Evolutionary conservation across 352 stramenopile genomes (phyloP), one percentile per base, ranked within the genome.

Genomic region (Pythium grandisporangium): DNA sequence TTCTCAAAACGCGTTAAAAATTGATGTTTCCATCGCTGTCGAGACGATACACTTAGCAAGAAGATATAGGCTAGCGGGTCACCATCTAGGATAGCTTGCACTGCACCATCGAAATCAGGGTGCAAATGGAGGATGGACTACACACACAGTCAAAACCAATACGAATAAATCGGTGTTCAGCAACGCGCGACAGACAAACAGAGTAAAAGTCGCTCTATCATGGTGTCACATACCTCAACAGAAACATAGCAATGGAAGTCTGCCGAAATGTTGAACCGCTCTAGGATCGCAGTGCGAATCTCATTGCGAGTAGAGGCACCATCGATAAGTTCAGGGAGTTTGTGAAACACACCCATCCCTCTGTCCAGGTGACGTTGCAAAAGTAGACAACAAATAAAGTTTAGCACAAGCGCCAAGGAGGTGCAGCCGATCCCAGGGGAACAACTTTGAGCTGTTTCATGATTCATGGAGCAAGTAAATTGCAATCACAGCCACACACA

Each of bases 91-190:
- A 91, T 67, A 14, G 54, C 63, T 4, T 37, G 37, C 16, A 91
- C 30, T 3, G 60, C 68, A 13, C 46, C 37, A 30, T 86, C 74
- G 46, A 88, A 88, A 48, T 91, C 74, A 0, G 74, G 68, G 24
- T 91, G 77, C 21, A 86, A 63, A 36, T 82, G 57, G n/a, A 83
- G 58, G 33, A 91, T 70, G 1, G 70, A 78, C 77, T 89, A 48
- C 6, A n/a, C 14, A 17, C n/a, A 8, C 30, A 32, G 45, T 40
- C 34, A 19, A 32, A 16, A 4, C 37, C 16, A 53, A 6, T 19
- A 34, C 16, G 35, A 22, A 20, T 16, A 41, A 16, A 34, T n/a
- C 30, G n/a, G n/a, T n/a, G n/a, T n/a, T n/a, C n/a, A n/a, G n/a
- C n/a, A n/a, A n/a, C n/a, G n/a, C n/a, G n/a, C n/a, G n/a, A n/a